A percentile compares a stretch with the other conserved stretches of the same genome.
Evolutionary conservation across 352 stramenopile genomes (phyloP).

Genomic region (Phytophthora pini): DNA sequence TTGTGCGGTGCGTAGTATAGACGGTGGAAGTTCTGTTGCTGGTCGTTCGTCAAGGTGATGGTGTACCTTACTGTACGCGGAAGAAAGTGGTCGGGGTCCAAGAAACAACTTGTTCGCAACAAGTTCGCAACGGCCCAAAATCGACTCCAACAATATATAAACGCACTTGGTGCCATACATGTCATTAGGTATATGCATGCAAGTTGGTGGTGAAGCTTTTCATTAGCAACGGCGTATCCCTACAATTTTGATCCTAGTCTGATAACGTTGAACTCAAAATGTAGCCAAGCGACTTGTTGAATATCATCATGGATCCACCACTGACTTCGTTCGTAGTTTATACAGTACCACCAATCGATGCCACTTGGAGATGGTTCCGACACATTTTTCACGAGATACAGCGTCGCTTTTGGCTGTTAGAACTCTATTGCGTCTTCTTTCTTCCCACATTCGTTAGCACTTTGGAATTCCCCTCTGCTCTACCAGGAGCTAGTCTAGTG

Average conservation of each 20-base stretch:
- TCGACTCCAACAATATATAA: too few species aligned
- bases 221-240: not conserved
- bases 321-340: not conserved
- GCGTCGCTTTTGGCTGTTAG: not conserved
- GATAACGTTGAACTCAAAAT: not conserved
- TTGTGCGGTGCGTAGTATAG: too few species aligned
- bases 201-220: not conserved
- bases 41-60: not conserved
- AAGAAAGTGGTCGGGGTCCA: not conserved
- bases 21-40: too few species aligned
- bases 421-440: not conserved
- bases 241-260: not conserved
- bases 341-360: not conserved
- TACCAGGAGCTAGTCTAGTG: not conserved
- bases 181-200: too few species aligned
- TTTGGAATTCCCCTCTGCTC: not conserved
- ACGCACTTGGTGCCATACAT: not conserved
- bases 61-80: not conserved
- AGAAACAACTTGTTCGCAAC: too few species aligned
- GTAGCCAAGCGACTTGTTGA: not conserved
- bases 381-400: not conserved
- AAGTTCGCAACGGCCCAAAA: not conserved
- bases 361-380: not conserved
- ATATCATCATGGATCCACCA: not conserved
- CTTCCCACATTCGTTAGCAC: not conserved